Evolutionary conservation across 768 basidiomycete species (phyloP).

Genomic region (Lentinus tigrinus): DNA sequence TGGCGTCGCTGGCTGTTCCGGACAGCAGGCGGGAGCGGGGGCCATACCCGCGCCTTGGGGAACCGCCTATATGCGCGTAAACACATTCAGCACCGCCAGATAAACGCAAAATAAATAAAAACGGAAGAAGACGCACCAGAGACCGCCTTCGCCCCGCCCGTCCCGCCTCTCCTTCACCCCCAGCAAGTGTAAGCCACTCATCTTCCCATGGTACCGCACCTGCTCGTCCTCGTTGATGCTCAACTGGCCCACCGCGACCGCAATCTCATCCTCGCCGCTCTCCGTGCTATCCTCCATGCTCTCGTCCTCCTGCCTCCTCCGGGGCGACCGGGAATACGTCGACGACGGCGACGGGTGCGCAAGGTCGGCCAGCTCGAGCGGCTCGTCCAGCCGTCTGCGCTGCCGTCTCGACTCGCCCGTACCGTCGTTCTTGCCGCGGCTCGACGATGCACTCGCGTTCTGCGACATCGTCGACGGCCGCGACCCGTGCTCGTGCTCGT

Average conservation of each 20-base stretch:
- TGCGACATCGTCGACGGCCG: slow-evolving; percentile 10
- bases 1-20: slow-evolving; percentile 24
- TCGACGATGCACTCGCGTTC: background rate
- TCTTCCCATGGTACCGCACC: slow-evolving; percentile 85
- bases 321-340: slow-evolving; percentile 16
- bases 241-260: slow-evolving; percentile 80
- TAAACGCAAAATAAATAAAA: background rate
- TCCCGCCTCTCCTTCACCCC: slow-evolving; percentile 60
- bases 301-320: slow-evolving; percentile 18
- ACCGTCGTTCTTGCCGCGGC: background rate
- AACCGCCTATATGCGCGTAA: slow-evolving; percentile 58
- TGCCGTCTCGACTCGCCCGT: slow-evolving; percentile 40
- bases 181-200: slow-evolving; percentile 75
- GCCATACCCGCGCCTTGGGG: slow-evolving; percentile 89
- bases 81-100: background rate
- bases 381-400: slow-evolving; percentile 46
- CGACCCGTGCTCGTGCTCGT: slow-evolving; percentile 1
- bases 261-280: slow-evolving; percentile 44
- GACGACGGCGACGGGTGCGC: slow-evolving; percentile 9
- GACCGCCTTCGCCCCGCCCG: slow-evolving; percentile 69
- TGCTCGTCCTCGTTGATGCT: slow-evolving; percentile 86
- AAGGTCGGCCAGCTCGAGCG: slow-evolving; percentile 19
- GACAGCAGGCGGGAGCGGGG: slow-evolving; percentile 44
- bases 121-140: slow-evolving; percentile 50
- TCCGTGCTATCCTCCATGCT: slow-evolving; percentile 33